Conservation (phyloP, 208 protist species). For the Crithidia bombi region DNA sequence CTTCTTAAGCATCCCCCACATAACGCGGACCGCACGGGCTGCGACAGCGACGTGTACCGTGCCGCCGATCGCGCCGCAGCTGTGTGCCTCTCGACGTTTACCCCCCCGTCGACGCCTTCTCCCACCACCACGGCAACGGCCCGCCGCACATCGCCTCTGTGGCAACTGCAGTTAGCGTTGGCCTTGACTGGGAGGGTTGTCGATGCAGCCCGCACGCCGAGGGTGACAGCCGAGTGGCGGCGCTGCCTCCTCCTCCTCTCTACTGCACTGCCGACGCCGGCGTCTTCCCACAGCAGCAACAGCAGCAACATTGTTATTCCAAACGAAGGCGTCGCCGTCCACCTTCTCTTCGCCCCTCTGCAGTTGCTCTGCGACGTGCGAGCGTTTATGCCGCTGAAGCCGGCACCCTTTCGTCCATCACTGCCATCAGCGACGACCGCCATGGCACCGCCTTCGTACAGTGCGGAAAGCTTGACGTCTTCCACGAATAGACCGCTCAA, state of each 20-base stretch:
- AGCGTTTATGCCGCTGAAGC: background rate
- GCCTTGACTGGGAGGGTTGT: background rate
- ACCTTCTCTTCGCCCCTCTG: conserved; percentile 1
- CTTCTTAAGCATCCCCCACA: background rate
- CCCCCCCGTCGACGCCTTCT: no score
- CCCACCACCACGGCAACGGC: background rate
- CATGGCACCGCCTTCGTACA: background rate
- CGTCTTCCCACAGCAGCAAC: background rate
- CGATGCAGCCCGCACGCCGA: background rate
- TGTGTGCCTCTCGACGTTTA: conserved; percentile 24
- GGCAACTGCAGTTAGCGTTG: conserved; percentile 33
- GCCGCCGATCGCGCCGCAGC: conserved; percentile 15
- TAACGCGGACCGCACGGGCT: no score
- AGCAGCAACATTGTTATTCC: background rate
- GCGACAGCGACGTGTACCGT: background rate
- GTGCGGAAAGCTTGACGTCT: conserved; percentile 4
- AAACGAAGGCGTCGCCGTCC: background rate
- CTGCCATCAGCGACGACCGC: background rate
- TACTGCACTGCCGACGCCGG: background rate
- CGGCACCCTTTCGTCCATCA: background rate
- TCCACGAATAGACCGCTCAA: background rate
- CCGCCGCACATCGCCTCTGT: background rate
- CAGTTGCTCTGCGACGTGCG: background rate
- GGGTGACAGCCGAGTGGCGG: conserved; percentile 18
- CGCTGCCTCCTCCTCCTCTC: conserved; percentile 5